Evolutionary conservation across 768 basidiomycete genomes (phyloP), one percentile per base, ranked within the genome.

Genomic region (Grammothele lineata): DNA sequence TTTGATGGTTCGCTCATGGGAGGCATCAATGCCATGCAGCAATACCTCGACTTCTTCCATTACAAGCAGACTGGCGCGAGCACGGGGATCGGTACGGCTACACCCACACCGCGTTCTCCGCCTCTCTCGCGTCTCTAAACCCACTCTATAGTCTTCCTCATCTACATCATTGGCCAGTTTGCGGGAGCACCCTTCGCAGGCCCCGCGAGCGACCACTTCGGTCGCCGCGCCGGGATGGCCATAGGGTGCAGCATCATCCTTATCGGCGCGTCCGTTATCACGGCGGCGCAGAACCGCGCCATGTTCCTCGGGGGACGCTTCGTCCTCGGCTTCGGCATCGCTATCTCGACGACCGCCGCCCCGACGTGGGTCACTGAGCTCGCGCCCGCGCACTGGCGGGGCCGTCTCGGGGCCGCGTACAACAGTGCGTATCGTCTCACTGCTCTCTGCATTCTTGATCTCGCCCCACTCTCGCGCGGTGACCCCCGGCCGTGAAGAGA

Each of bases 291-390:
- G 18, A 36, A 36, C 18, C 35, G 9, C 6, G 12, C 9, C 6
- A 36, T 36, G 35, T 36, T 36, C 35, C 35, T 36, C 8, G 35
- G 35, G 17, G 35, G 35, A 36, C 35, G 35, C 8, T 36, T 36
- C 35, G 35, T 36, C 9, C n/a, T 36, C 6, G 35, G 35, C 18
- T 36, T 36, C 35, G 35, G 35, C 35, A 36, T 36, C 18, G 35
- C 35, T 6, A 36, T 36, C n/a, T 15, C 15, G 12, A 36, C 35
- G 35, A 36, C 35, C 35, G 35, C 35, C 42, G 42, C 42, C 8
- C 42, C 42, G 7, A 43, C 34, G 42, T 34, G 25, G 30, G 32
- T 43, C 30, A 43, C 42, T 4, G 42, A 43, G 22, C 27, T 43
- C 30, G 42, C 42, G 21, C 35, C 35, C 17, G 35, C 35, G 35